Conservation (phyloP, 2,329 filamentous ascomycete genomes). For the Colletotrichum musae region DNA sequence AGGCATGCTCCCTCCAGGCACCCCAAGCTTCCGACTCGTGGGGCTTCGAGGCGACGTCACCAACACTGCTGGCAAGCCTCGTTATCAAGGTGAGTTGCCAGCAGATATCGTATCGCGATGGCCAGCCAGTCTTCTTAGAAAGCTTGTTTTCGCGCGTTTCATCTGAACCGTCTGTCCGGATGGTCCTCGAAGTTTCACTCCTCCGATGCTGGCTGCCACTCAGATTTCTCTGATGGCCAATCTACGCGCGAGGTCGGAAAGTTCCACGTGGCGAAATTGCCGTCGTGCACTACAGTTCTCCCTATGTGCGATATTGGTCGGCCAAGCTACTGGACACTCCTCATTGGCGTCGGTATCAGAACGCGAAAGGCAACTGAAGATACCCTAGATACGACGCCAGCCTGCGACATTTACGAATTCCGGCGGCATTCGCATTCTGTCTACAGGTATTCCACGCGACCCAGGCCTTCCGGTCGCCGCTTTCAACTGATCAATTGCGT, state of each 20-base stretch:
- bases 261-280: constrained; percentile 13
- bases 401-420: neutral
- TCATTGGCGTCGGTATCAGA: neutral
- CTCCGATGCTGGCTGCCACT: constrained; percentile 23
- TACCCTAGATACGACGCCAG: neutral
- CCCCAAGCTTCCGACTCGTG: constrained; percentile 5
- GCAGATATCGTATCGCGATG: neutral
- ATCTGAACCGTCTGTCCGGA: constrained; percentile 19
- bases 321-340: too few species aligned
- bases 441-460: neutral
- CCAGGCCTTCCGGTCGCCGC: neutral
- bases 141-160: constrained; percentile 33
- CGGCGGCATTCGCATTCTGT: too few species aligned
- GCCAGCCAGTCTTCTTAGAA: constrained; percentile 5
- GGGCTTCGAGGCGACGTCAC: neutral
- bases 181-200: constrained; percentile 16
- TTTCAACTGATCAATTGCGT: neutral
- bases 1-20: constrained; percentile 25
- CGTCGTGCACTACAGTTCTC: neutral
- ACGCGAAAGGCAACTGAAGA: constrained; percentile 13
- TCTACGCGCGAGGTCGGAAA: constrained; percentile 16
- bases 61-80: neutral
- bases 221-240: neutral
- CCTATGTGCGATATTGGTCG: neutral
- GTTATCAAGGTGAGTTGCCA: neutral